phyloP scores from a whole-genome alignment of 768 basidiomycete species.

The Wakefieldia striispora region DNA sequence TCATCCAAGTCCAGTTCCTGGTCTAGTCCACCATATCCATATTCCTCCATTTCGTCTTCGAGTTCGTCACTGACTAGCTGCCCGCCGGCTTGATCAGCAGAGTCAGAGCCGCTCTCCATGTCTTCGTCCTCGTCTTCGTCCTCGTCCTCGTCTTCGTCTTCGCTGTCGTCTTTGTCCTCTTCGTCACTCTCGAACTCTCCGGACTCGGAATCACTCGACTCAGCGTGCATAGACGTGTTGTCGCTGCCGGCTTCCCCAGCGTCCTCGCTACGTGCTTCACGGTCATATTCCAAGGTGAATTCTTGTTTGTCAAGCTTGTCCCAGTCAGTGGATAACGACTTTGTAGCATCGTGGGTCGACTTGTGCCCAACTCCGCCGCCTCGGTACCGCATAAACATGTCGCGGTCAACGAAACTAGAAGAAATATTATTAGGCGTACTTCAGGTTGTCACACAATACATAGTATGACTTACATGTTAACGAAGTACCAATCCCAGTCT shows the following conservation, averaged over 20 bases:
- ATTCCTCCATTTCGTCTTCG: not conserved
- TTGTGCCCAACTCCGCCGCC: not conserved
- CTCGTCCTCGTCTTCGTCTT: no score
- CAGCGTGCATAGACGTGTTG: not conserved
- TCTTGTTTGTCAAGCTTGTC: not conserved
- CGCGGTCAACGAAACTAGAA: not conserved
- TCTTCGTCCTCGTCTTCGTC: not conserved
- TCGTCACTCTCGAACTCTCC: not conserved
- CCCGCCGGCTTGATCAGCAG: not conserved
- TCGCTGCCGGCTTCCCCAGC: not conserved
- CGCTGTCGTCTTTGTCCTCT: no score
- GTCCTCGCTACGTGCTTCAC: not conserved
- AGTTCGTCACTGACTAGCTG: not conserved
- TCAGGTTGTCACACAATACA: not conserved
- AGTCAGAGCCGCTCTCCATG: not conserved
- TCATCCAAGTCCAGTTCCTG: not conserved
- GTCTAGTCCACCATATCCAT: not conserved
- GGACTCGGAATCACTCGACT: no score
- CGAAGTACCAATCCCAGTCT: conserved; percentile 35
- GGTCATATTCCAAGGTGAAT: not conserved
- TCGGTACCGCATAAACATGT: not conserved
- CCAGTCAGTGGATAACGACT: not conserved
- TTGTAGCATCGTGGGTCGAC: not conserved
- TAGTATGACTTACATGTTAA: conserved; percentile 31
- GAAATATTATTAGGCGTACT: no score